These are phyloP conservation scores for Candida sithepensis DNA, from an alignment of 805 yeast genomes.

Conservation along the genomic window DNA sequence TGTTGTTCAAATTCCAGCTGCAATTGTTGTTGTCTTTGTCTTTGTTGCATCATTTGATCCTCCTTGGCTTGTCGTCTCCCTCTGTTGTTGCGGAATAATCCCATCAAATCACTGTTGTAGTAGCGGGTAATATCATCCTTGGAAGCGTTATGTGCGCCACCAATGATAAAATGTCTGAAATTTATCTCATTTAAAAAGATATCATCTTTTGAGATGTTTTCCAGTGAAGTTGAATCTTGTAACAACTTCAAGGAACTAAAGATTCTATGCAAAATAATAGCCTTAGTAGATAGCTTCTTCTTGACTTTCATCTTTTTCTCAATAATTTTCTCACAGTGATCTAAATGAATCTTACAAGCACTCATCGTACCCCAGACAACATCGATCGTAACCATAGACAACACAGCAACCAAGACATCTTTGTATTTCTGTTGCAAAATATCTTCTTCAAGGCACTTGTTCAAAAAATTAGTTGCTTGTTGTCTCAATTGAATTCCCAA, in stretches of 20 bases:
- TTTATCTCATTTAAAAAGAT: conserved; percentile 34
- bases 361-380: conserved; percentile 90
- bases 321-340: conserved; percentile 73
- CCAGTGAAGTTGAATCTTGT: conserved; percentile 69
- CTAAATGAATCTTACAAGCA: conserved; percentile 71
- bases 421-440: conserved; percentile 66
- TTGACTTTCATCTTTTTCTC: conserved; percentile 63
- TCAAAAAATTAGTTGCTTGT: conserved; percentile 69
- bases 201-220: conserved; percentile 31
- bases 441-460: conserved; percentile 51
- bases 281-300: conserved; percentile 68
- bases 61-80: conserved; percentile 9
- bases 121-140: conserved; percentile 24
- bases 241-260: conserved; percentile 70
- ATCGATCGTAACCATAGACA: conserved; percentile 85
- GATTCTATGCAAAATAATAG: conserved; percentile 71
- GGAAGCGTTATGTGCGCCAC: conserved; percentile 26
- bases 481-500: conserved; percentile 70
- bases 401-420: conserved; percentile 76
- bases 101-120: conserved; percentile 21
- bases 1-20: conserved; percentile 5
- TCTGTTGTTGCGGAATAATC: conserved; percentile 22
- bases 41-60: conserved; percentile 2
- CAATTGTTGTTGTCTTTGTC: conserved; percentile 5
- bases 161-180: conserved; percentile 31